Base-by-base conservation (phyloP, 371 early-diverging fungal species). In the Umbelopsis sp. region DNA sequence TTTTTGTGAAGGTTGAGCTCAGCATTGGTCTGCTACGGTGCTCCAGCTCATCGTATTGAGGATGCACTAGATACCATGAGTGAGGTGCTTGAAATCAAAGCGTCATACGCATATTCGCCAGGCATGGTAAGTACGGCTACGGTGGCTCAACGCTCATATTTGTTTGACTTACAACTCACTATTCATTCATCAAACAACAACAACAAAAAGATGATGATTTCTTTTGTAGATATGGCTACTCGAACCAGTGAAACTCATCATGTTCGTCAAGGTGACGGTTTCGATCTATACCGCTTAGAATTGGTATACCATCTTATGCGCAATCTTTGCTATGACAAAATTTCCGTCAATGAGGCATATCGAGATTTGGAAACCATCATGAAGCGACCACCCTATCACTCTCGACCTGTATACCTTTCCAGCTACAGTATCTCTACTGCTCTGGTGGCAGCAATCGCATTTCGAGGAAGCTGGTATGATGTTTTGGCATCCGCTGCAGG, bases 231-330 rank as follows among this genome's bases (percentile, higher is more conserved):
- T 68, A 75, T 79, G 29, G 88, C 84, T 35, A 86, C 87, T 5
- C 83, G 85, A 44, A 83, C 89, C 10, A 83, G 84, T 11, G 89
- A 89, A 63, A 89, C 89, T 2, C 86, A 86, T 38, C 77, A 87
- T 11, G 65, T 89, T 52, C 76, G 80, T 6, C 74, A 73, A 32
- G 65, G 70, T 5, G 74, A 69, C 24, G 86, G 86, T 44, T 67
- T 67, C 24, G 67, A 67, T 41, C 38, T 67, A 18, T 50, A 52
- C 38, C 53, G 67, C 16, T 44, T 67, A 20, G 67, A 67, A 50
- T 22, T 51, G 24, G 67, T 52, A n/a, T 67, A 67, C 41, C 44
- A 52, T 9, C 37, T 67, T n/a, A 67, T 67, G 67, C 52, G 37
- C 3, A 22, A 52, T 4, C 52, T 67, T 29, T 51, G 52, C 44